Conservation (phyloP, 1,139 yeast genomes). For the Saccharomyces hybrid region DNA sequence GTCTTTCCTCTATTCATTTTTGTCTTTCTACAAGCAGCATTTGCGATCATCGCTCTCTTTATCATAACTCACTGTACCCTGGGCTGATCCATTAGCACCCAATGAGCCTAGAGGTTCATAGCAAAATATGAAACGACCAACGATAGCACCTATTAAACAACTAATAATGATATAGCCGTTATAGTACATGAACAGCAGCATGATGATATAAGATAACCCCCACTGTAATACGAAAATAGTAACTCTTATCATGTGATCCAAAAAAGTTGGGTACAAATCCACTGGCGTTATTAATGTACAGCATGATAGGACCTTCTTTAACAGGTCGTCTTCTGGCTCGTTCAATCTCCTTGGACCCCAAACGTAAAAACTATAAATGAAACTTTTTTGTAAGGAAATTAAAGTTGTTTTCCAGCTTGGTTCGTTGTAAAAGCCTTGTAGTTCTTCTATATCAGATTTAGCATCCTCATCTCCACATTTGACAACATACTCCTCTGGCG, state of each 20-base stretch:
- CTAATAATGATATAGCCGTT: slow-evolving; percentile 61
- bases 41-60: slow-evolving; percentile 26
- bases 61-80: slow-evolving; percentile 15
- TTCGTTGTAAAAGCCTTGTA: slow-evolving; percentile 2
- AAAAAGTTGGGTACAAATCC: slow-evolving; percentile 35
- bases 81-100: slow-evolving; percentile 19
- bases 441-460: neutral
- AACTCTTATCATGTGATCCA: slow-evolving; percentile 46
- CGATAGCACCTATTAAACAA: slow-evolving; percentile 53
- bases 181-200: slow-evolving; percentile 68
- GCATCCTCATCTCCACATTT: slow-evolving; percentile 8
- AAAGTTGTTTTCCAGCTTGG: slow-evolving; percentile 10
- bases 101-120: slow-evolving; percentile 37
- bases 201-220: slow-evolving; percentile 56
- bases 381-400: slow-evolving; percentile 9
- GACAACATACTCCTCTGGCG: slow-evolving; percentile 5
- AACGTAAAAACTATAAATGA: neutral
- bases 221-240: slow-evolving; percentile 49
- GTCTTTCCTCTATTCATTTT: neutral
- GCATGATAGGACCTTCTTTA: slow-evolving; percentile 1
- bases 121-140: slow-evolving; percentile 49
- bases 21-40: slow-evolving; percentile 22
- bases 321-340: neutral
- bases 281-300: slow-evolving; percentile 11
- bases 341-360: neutral